These are phyloP conservation scores for Mesembryanthemum crystallinum DNA, from an alignment of 148 eudicot species.

Conservation along the genomic window DNA sequence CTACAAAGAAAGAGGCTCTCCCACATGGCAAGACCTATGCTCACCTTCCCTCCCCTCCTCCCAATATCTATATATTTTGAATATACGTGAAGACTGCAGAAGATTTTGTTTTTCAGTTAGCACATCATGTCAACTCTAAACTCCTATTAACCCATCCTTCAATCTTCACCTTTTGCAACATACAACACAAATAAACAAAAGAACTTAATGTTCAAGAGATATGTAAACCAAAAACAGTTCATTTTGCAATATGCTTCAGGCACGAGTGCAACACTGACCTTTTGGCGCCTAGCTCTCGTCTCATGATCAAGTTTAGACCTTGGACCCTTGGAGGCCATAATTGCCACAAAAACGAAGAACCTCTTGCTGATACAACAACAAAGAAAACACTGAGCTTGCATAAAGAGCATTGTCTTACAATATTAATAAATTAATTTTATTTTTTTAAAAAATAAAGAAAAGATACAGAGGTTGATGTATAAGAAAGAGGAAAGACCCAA, in stretches of 20 bases:
- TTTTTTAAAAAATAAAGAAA: too few species aligned
- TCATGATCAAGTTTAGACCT: slow-evolving; percentile 95
- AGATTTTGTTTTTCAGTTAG: not conserved
- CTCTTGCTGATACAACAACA: slow-evolving; percentile 10
- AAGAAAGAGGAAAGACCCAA: too few species aligned
- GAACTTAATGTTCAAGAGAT: not conserved
- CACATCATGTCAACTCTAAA: not conserved
- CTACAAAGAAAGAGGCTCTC: not conserved
- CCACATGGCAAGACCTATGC: not conserved
- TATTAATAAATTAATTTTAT: too few species aligned
- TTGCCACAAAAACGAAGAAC: slow-evolving; percentile 20
- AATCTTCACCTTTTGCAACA: not conserved
- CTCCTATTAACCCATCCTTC: slow-evolving; percentile 3
- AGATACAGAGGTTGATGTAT: too few species aligned
- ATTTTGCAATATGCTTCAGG: not conserved
- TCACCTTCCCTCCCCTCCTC: not conserved
- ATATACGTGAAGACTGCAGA: not conserved
- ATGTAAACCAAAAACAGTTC: not conserved
- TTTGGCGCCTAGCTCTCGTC: slow-evolving; percentile 74
- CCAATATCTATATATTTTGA: not conserved
- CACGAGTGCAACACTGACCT: slow-evolving; percentile 40
- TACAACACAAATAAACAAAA: not conserved
- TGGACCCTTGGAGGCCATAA: slow-evolving; percentile 97
- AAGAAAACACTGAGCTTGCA: not conserved
- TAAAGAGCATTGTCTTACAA: not conserved